phyloP scores from a whole-genome alignment of 176 grass and related monocot species.

The Ampelocalamus luodianensis region DNA sequence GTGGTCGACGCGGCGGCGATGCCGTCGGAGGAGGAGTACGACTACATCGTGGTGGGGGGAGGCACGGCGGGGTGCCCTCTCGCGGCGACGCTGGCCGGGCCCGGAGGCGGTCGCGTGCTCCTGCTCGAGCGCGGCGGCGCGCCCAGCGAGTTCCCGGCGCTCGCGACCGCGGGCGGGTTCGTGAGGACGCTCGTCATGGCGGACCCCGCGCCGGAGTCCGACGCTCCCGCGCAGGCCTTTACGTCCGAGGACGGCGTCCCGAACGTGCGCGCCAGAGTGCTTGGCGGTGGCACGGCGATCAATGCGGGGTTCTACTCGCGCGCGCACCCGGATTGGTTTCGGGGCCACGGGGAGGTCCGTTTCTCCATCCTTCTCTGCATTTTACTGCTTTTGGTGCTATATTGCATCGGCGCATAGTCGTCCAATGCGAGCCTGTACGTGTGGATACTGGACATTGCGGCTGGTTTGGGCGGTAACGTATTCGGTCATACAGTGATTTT shows the following conservation, averaged over 20 bases:
- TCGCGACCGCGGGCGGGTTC: conserved; percentile 60
- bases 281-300: conserved; percentile 66
- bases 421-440: not conserved
- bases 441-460: not conserved
- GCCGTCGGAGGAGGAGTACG: conserved; percentile 66
- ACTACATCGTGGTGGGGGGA: conserved; percentile 90
- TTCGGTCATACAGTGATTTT: not conserved
- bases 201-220: conserved; percentile 51
- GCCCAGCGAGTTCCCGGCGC: conserved; percentile 65
- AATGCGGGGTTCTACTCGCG: conserved; percentile 89
- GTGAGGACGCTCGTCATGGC: conserved; percentile 65
- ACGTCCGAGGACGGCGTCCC: conserved; percentile 65
- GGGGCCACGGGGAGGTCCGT: conserved; percentile 19
- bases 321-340: conserved; percentile 66
- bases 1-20: conserved; percentile 55
- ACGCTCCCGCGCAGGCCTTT: conserved; percentile 57
- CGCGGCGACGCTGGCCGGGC: conserved; percentile 62
- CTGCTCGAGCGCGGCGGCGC: conserved; percentile 74
- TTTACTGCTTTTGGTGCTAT: not conserved
- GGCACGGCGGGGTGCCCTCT: conserved; percentile 78
- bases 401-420: not conserved
- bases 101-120: conserved; percentile 53
- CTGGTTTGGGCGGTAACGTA: not conserved
- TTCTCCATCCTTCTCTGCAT: not conserved
- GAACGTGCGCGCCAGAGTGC: conserved; percentile 66